These are phyloP conservation scores for Leptographium flavum DNA, from an alignment of 2,329 filamentous ascomycete genomes.

Conservation along the genomic window DNA sequence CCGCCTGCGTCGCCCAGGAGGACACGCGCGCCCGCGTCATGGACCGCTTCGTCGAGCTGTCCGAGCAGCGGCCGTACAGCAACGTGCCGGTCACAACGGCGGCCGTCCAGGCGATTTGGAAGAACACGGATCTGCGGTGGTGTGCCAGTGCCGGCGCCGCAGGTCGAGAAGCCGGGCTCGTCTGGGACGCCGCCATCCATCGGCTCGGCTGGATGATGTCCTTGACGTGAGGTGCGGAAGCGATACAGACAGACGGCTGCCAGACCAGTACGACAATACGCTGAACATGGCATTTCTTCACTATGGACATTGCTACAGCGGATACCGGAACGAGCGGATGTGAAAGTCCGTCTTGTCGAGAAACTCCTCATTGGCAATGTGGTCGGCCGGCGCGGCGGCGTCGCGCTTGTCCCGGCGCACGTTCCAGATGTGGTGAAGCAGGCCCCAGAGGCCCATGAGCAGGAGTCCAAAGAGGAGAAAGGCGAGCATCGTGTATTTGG, in stretches of 20 bases:
- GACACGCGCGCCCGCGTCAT: background rate
- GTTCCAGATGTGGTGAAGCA: background rate
- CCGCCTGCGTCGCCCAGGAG: constrained; percentile 3
- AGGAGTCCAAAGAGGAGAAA: background rate
- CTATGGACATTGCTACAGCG: too few relatives aligned
- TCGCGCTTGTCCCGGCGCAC: background rate
- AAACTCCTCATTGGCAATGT: background rate
- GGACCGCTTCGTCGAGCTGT: background rate
- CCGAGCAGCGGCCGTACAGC: constrained; percentile 1
- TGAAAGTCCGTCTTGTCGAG: background rate
- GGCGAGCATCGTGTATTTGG: constrained; percentile 1
- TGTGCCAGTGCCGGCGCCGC: background rate
- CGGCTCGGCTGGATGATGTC: constrained; percentile 3
- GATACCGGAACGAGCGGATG: background rate
- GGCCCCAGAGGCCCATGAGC: background rate
- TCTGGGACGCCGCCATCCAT: constrained; percentile 2
- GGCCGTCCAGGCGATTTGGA: constrained; percentile 3
- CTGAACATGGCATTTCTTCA: too few relatives aligned
- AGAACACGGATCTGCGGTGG: background rate
- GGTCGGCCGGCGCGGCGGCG: background rate
- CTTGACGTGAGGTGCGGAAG: background rate
- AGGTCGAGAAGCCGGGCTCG: background rate
- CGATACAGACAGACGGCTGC: too few relatives aligned
- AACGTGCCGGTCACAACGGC: constrained; percentile 1
- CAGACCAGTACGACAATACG: too few relatives aligned